Conservation (phyloP, 2,329 filamentous ascomycete genomes). For the Aspergillus ochraceoroseus region DNA sequence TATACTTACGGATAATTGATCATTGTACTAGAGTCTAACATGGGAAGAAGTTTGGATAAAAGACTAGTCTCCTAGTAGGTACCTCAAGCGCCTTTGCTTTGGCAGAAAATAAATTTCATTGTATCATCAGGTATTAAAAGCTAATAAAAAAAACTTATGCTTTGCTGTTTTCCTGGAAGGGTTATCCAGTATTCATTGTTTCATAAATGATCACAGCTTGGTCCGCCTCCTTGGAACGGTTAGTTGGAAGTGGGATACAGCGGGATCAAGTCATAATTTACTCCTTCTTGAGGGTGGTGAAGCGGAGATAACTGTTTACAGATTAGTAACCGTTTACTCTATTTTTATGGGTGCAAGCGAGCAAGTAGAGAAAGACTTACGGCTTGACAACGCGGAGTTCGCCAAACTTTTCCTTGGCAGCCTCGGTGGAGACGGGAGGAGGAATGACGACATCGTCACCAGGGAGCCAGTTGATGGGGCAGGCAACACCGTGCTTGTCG, state of each 20-base stretch:
- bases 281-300: constrained; percentile 34
- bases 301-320: constrained; percentile 35
- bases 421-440: constrained; percentile 72
- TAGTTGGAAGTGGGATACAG: constrained; percentile 1
- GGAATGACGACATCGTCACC: constrained; percentile 93
- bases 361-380: constrained; percentile 30
- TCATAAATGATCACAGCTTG: constrained; percentile 4
- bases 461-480: constrained; percentile 84
- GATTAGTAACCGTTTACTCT: constrained; percentile 3
- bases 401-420: constrained; percentile 84
- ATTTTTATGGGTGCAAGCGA: not conserved
- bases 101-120: constrained; percentile 9
- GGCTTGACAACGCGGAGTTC: constrained; percentile 60
- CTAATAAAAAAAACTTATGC: constrained; percentile 10
- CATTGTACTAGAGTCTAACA: no score
- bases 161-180: constrained; percentile 5
- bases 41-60: no score
- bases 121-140: constrained; percentile 13
- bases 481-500: constrained; percentile 83
- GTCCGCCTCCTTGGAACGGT: not conserved
- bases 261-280: constrained; percentile 19
- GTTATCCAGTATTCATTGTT: constrained; percentile 5
- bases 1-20: no score
- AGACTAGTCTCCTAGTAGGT: no score
- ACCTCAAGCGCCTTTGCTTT: constrained; percentile 1